Percentiles rank a stretch among this genome's conserved stretches.
These are phyloP conservation scores for Colletotrichum plurivorum DNA, from an alignment of 2,329 filamentous ascomycete species.

Conservation along the genomic window DNA sequence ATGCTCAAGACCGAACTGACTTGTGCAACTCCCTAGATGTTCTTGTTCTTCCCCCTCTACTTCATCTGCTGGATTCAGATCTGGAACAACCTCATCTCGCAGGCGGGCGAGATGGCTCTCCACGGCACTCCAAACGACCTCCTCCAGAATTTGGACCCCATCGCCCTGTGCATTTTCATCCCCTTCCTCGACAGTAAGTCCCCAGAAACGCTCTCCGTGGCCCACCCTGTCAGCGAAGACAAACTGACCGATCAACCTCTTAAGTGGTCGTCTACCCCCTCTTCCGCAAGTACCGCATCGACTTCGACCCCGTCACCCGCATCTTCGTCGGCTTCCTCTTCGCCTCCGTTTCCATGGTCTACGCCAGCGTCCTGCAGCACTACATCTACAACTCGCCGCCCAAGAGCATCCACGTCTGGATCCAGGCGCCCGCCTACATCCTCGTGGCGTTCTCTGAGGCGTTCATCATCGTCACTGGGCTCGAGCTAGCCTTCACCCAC, in stretches of 20 bases:
- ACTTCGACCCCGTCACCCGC: conserved; percentile 42
- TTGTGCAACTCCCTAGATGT: conserved; percentile 30
- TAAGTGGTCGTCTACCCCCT: conserved; percentile 42
- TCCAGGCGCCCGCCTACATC: conserved; percentile 68
- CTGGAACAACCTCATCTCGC: conserved; percentile 50
- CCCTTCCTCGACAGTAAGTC: conserved; percentile 45
- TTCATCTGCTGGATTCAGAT: conserved; percentile 54
- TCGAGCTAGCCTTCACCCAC: conserved; percentile 82
- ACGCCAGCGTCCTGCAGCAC: conserved; percentile 42
- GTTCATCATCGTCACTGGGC: conserved; percentile 76
- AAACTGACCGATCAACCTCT: not conserved
- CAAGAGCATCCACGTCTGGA: conserved; percentile 65
- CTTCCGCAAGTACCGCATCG: conserved; percentile 42
- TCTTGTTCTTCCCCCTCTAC: conserved; percentile 49
- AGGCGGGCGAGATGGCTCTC: conserved; percentile 44
- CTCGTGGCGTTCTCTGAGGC: conserved; percentile 72
- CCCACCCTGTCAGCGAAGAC: no score
- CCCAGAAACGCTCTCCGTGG: not conserved
- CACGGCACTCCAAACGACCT: conserved; percentile 47
- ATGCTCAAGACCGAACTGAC: not conserved
- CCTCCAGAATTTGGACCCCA: conserved; percentile 47
- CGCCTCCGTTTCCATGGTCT: conserved; percentile 44
- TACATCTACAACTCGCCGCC: conserved; percentile 43
- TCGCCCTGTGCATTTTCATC: conserved; percentile 47
- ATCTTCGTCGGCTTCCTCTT: conserved; percentile 45